Percentiles rank a stretch among this genome's conserved stretches.
Conservation (phyloP, 2,329 filamentous ascomycete species). For the Magnaporthales sp. region DNA sequence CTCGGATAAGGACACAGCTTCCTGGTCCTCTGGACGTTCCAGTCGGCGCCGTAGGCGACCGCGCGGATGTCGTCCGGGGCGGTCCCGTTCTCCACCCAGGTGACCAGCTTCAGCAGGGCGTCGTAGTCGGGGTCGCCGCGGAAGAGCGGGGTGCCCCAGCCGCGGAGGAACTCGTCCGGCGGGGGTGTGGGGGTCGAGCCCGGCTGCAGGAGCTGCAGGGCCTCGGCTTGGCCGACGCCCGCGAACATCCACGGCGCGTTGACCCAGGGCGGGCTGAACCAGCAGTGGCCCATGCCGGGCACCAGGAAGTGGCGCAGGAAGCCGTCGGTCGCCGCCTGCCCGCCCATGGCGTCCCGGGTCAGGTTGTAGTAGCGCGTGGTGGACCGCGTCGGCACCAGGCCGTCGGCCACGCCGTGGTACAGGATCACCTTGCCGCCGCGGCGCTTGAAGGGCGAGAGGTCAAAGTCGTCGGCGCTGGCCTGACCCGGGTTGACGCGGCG, state of each 20-base stretch:
- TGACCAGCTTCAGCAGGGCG: conserved; percentile 24
- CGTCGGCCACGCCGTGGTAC: conserved; percentile 33
- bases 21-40: conserved; percentile 1
- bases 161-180: conserved; percentile 9
- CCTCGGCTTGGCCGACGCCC: conserved; percentile 17
- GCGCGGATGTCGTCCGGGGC: conserved; percentile 13
- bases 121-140: conserved; percentile 24
- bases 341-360: conserved; percentile 26
- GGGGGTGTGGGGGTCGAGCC: conserved; percentile 10
- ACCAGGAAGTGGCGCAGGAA: conserved; percentile 43
- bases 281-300: conserved; percentile 43
- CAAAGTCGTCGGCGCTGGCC: conserved; percentile 20
- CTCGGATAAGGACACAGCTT: conserved; percentile 27
- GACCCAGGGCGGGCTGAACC: conserved; percentile 15
- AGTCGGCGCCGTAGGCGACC: not conserved
- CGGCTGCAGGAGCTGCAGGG: conserved; percentile 6
- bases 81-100: conserved; percentile 26
- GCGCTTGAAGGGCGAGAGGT: conserved; percentile 18
- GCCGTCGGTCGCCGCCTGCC: conserved; percentile 10
- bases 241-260: conserved; percentile 26
- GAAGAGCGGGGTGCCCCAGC: conserved; percentile 23
- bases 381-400: conserved; percentile 22
- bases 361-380: conserved; percentile 23
- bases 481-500: conserved; percentile 18
- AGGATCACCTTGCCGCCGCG: conserved; percentile 31